A percentile compares a stretch with the other conserved stretches of the same genome.
These are phyloP conservation scores for Emericellopsis atlantica DNA, from an alignment of 2,329 filamentous ascomycete genomes.

Conservation along the genomic window DNA sequence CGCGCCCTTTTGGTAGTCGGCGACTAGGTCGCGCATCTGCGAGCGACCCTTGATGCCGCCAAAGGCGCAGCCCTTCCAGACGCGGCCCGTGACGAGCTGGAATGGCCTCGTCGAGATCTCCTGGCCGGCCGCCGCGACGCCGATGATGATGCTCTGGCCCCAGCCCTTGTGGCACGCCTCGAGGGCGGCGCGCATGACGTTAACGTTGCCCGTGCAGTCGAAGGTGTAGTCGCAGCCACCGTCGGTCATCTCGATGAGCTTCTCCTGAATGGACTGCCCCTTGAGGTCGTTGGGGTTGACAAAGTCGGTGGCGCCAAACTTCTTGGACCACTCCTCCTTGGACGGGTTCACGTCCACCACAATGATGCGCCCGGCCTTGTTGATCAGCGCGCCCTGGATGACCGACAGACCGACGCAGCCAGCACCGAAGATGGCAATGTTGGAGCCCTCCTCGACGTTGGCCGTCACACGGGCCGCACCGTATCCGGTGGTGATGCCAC, in stretches of 20 bases:
- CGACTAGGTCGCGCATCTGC: slow-evolving; percentile 76
- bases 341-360: slow-evolving; percentile 65
- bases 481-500: slow-evolving; percentile 97
- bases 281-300: slow-evolving; percentile 79
- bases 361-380: slow-evolving; percentile 69
- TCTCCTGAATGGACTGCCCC: slow-evolving; percentile 74
- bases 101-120: slow-evolving; percentile 93
- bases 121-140: slow-evolving; percentile 90
- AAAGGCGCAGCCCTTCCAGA: slow-evolving; percentile 97
- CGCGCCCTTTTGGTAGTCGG: slow-evolving; percentile 77
- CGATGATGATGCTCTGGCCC: slow-evolving; percentile 96
- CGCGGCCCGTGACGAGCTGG: slow-evolving; percentile 93
- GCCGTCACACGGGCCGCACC: slow-evolving; percentile 91
- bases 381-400: slow-evolving; percentile 82
- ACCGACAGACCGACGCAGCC: slow-evolving; percentile 94
- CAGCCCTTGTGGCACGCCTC: slow-evolving; percentile 99
- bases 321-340: slow-evolving; percentile 86
- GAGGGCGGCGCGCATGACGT: slow-evolving; percentile 88
- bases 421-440: slow-evolving; percentile 84
- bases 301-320: slow-evolving; percentile 95
- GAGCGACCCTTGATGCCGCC: slow-evolving; percentile 96
- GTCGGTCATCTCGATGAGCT: slow-evolving; percentile 94
- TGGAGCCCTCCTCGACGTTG: slow-evolving; percentile 79
- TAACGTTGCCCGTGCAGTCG: slow-evolving; percentile 95
- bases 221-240: slow-evolving; percentile 98